These are phyloP conservation scores for Paecilomyces sp. DNA, from an alignment of 2,329 filamentous ascomycete genomes.

Conservation along the genomic window DNA sequence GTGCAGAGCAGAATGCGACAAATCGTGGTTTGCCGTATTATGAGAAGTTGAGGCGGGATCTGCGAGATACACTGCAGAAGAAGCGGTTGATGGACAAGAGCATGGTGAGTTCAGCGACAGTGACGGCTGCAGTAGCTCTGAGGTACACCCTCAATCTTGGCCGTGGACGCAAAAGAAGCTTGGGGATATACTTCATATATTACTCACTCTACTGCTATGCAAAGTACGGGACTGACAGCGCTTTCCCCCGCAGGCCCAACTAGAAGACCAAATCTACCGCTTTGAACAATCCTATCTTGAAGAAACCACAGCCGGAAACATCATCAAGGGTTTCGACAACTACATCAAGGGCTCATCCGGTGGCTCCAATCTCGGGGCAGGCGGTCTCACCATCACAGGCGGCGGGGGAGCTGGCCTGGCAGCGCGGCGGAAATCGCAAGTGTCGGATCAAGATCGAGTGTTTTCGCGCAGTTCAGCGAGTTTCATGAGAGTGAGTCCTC, in stretches of 20 bases:
- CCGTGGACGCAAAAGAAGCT: neutral
- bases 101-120: constrained; percentile 39
- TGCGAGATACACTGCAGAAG: constrained; percentile 60
- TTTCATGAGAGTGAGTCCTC: constrained; percentile 34
- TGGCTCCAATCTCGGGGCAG: constrained; percentile 27
- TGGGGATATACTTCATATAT: neutral
- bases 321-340: constrained; percentile 95
- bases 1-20: constrained; percentile 15
- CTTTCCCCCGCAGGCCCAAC: constrained; percentile 37
- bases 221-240: neutral
- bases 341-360: constrained; percentile 84
- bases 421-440: constrained; percentile 36
- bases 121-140: neutral
- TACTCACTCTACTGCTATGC: neutral
- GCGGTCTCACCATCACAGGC: constrained; percentile 23
- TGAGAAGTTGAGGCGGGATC: constrained; percentile 61
- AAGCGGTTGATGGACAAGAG: constrained; percentile 57
- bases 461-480: constrained; percentile 44
- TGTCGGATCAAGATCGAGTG: constrained; percentile 40
- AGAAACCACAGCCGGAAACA: constrained; percentile 81
- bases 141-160: neutral
- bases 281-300: constrained; percentile 87
- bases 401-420: constrained; percentile 9
- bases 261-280: constrained; percentile 76
- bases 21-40: constrained; percentile 57